These are phyloP conservation scores for Neurospora sp. DNA, from an alignment of 495 filamentous ascomycete genomes.

Conservation along the genomic window DNA sequence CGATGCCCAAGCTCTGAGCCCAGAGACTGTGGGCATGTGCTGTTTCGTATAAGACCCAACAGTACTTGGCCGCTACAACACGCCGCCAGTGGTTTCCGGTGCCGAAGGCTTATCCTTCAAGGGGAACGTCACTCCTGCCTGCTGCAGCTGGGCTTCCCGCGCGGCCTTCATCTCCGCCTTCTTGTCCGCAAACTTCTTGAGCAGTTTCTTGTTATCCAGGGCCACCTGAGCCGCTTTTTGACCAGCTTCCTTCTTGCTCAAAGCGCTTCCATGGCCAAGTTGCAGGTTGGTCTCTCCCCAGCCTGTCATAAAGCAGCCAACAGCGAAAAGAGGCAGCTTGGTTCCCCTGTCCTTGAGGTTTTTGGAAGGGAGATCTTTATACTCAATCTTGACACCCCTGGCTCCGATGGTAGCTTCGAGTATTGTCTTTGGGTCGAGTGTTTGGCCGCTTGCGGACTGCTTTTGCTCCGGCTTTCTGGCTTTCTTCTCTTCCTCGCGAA, in stretches of 20 bases:
- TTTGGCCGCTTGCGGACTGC: constrained; percentile 12
- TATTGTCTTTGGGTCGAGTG: constrained; percentile 29
- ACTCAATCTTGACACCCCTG: constrained; percentile 54
- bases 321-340: constrained; percentile 47
- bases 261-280: constrained; percentile 57
- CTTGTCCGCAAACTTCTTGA: constrained; percentile 43
- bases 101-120: background rate
- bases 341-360: constrained; percentile 46
- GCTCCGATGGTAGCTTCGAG: constrained; percentile 47
- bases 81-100: background rate
- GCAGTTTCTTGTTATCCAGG: constrained; percentile 46
- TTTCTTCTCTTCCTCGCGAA: constrained; percentile 23
- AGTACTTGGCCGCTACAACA: background rate
- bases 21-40: background rate
- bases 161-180: constrained; percentile 33
- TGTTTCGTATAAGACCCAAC: background rate
- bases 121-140: background rate
- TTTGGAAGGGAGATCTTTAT: constrained; percentile 46
- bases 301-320: constrained; percentile 64
- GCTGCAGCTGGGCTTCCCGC: constrained; percentile 7
- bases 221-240: constrained; percentile 58
- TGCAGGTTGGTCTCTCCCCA: constrained; percentile 57
- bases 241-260: constrained; percentile 65
- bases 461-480: constrained; percentile 18
- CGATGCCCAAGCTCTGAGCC: background rate